phyloP scores from a whole-genome alignment of 1,284 basidiomycete species.

The Wallemia mellicola region DNA sequence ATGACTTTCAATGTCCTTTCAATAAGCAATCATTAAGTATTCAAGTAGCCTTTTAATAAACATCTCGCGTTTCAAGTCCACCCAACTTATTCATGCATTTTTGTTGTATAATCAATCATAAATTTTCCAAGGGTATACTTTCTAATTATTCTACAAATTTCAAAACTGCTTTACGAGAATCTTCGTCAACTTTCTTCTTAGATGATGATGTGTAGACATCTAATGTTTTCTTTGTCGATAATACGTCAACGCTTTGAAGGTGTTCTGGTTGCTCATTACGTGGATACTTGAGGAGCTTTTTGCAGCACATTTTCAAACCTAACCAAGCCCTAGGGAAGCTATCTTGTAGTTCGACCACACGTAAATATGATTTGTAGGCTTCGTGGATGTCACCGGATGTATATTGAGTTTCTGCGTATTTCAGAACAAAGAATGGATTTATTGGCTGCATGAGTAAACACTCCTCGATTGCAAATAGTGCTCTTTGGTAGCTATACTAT shows the following conservation, averaged over 20 bases:
- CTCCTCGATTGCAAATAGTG: constrained; percentile 48
- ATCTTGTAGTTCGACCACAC: constrained; percentile 53
- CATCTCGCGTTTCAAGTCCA: too few relatives aligned
- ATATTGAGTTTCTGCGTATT: constrained; percentile 63
- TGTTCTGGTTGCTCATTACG: background rate
- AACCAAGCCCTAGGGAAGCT: constrained; percentile 44
- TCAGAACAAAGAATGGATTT: constrained; percentile 50
- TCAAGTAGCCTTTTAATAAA: too few relatives aligned
- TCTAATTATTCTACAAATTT: background rate
- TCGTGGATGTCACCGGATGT: constrained; percentile 40
- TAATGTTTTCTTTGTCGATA: background rate
- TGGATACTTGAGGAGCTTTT: background rate
- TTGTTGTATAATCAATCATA: background rate
- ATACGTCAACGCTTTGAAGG: background rate
- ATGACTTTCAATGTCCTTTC: background rate
- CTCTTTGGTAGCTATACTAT: constrained; percentile 24
- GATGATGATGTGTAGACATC: background rate
- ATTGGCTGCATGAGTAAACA: constrained; percentile 50
- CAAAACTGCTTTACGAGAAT: background rate
- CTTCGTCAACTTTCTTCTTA: background rate
- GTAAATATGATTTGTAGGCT: constrained; percentile 51
- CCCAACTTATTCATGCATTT: background rate
- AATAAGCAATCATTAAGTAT: too few relatives aligned
- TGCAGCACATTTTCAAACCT: constrained; percentile 32
- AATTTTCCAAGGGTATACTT: background rate